Evolutionary conservation across 83 land plant species (phyloP).

Genomic region (Diphasiastrum complanatum): DNA sequence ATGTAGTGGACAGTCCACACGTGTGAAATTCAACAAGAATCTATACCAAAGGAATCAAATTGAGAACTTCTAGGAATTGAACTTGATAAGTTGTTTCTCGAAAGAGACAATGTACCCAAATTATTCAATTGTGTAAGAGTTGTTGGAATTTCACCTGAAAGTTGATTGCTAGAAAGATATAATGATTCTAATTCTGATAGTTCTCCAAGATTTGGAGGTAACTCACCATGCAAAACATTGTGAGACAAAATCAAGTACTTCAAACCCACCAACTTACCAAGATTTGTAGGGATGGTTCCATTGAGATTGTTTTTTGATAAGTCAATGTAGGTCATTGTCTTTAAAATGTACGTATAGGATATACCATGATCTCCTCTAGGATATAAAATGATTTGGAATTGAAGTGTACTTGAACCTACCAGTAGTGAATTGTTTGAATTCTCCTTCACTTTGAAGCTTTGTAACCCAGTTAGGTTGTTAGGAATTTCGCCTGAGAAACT

Average conservation of each 20-base stretch:
- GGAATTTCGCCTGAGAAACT: slow-evolving; percentile 22
- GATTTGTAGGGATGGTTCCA: slow-evolving; percentile 23
- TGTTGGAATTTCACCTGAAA: slow-evolving; percentile 35
- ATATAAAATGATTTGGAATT: slow-evolving; percentile 8
- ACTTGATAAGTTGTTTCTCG: slow-evolving; percentile 31
- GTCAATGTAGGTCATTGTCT: slow-evolving; percentile 21
- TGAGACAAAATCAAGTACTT: slow-evolving; percentile 27
- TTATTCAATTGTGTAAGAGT: slow-evolving; percentile 15
- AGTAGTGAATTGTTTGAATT: slow-evolving; percentile 13
- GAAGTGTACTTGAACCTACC: slow-evolving; percentile 16
- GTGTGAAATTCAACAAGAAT: too few relatives aligned
- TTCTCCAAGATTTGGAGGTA: slow-evolving; percentile 27
- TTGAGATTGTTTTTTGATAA: slow-evolving; percentile 27
- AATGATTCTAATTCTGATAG: slow-evolving; percentile 19
- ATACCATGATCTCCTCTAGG: slow-evolving; percentile 12
- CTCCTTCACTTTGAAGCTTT: slow-evolving; percentile 14
- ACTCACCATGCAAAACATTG: slow-evolving; percentile 27
- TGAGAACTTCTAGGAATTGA: slow-evolving; percentile 26
- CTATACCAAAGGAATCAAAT: slow-evolving; percentile 21
- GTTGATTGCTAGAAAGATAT: slow-evolving; percentile 30
- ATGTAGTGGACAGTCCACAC: too few relatives aligned
- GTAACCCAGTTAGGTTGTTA: slow-evolving; percentile 11
- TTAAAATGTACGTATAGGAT: slow-evolving; percentile 18
- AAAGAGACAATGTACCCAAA: slow-evolving; percentile 23
- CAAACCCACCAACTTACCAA: slow-evolving; percentile 26